Conservation (phyloP, 2,329 filamentous ascomycete species). For the Colletotrichum sp. region DNA sequence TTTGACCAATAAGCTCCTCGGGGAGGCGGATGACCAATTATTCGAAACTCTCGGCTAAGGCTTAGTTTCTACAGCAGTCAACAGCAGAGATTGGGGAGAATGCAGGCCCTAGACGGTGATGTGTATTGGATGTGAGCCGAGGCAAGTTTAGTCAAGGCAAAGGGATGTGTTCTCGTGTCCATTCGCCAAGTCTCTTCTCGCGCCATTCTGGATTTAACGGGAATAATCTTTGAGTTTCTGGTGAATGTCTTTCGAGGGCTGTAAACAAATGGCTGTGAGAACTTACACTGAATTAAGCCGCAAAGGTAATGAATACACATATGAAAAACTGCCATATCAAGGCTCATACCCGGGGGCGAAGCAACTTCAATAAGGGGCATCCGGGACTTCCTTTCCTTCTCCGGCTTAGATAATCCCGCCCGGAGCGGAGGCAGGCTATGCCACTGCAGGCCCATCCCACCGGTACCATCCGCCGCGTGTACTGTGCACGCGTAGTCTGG, state of each 20-base stretch:
- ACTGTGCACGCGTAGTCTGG: neutral
- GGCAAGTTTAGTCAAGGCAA: neutral
- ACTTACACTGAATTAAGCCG: neutral
- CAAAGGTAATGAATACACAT: neutral
- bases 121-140: neutral
- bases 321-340: neutral
- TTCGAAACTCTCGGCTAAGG: neutral
- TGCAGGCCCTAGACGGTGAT: neutral
- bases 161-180: accelerated
- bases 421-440: neutral
- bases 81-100: neutral
- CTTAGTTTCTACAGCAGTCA: neutral
- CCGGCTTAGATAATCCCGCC: neutral
- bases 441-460: neutral
- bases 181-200: neutral
- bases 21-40: neutral
- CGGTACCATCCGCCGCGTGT: neutral
- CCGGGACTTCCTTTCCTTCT: neutral
- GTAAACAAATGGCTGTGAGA: neutral
- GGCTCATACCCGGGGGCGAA: neutral
- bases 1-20: neutral
- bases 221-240: neutral
- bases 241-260: neutral
- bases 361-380: neutral
- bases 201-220: neutral